Evolutionary conservation across 1,139 yeast species (phyloP), one percentile per base, ranked within the genome.

Genomic region (Protomyces arabidopsidicola): DNA sequence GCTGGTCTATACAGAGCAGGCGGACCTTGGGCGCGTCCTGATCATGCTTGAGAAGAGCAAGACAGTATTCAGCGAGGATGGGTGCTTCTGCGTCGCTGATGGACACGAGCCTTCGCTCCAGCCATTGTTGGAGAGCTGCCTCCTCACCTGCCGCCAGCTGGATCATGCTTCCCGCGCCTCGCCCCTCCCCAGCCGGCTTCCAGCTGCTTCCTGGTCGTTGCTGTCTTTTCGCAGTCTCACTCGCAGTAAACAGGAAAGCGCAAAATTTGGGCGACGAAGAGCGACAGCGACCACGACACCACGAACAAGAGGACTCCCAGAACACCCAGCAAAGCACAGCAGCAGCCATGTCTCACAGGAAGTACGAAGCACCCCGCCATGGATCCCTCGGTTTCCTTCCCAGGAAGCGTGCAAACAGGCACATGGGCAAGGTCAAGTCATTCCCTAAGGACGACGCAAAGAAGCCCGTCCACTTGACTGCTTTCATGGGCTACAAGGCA

Each of bases 311-410:
- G n/a, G n/a, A n/a, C n/a, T n/a, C n/a, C n/a, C n/a, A n/a, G n/a
- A n/a, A 42, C 22, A 39, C 12, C 18, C 42, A 35, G 31, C 12
- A 24, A 4, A 24, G 31, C 31, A 24, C 31, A 24, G 31, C 35
- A 27, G 27, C 48, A 57, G 64, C 48, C 45, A 93, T 93, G 98
- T 93, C 98, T 81, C 98, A 93, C 93, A 89, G 98, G 88, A 93
- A 93, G 87, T 93, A 79, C 95, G 98, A 93, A 89, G 96, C 95
- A 76, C 98, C 99, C 84, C 90, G 99, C 86, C 98, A 93, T 90
- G 99, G 98, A 82, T 93, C 96, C 81, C 85, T 93, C 81, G 98
- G 98, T 78, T 93, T 90, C 97, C 74, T 81, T 58, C 71, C 71
- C 55, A 62, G 70, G 53, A 69, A 69, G 97, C 90, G 98, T 86